Conservation (phyloP, 1,284 basidiomycete genomes). For the Tilletia setariae region DNA sequence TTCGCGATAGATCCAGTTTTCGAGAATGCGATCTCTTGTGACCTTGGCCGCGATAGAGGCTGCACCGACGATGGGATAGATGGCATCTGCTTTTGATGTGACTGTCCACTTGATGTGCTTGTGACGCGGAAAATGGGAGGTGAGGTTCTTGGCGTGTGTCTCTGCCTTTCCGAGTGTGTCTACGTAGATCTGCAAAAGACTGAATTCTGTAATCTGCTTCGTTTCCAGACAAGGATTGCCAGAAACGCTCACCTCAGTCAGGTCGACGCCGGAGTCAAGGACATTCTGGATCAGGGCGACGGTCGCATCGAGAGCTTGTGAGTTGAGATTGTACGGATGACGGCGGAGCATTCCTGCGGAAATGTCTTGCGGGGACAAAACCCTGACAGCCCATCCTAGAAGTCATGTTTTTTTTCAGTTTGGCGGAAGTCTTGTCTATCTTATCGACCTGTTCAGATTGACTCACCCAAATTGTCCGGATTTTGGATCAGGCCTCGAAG, state of each 20-base stretch:
- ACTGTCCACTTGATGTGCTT: conserved; percentile 70
- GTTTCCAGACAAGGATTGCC: too few relatives aligned
- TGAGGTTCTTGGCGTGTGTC: conserved; percentile 65
- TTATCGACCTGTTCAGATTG: conserved; percentile 37
- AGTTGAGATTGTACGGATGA: conserved; percentile 82
- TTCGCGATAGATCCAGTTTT: conserved; percentile 68
- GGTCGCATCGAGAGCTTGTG: conserved; percentile 88
- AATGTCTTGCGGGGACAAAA: conserved; percentile 82
- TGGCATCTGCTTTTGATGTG: conserved; percentile 84
- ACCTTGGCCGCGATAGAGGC: conserved; percentile 96
- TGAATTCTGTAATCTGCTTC: conserved; percentile 1
- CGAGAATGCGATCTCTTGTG: conserved; percentile 84
- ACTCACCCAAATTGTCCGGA: conserved; percentile 55
- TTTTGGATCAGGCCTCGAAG: conserved; percentile 47
- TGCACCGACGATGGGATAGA: conserved; percentile 93
- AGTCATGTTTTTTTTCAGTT: conserved; percentile 53
- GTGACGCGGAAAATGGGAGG: conserved; percentile 39
- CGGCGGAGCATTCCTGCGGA: conserved; percentile 83
- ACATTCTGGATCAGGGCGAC: conserved; percentile 80
- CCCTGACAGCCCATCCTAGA: conserved; percentile 77
- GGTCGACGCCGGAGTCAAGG: conserved; percentile 70
- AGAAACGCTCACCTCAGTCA: conserved; percentile 63
- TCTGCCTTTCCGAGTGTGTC: conserved; percentile 87
- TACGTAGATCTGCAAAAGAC: conserved; percentile 75
- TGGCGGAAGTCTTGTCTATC: not conserved